Evolutionary conservation across 1,284 basidiomycete species (phyloP).

Genomic region (Anthracocystis walkeri): DNA sequence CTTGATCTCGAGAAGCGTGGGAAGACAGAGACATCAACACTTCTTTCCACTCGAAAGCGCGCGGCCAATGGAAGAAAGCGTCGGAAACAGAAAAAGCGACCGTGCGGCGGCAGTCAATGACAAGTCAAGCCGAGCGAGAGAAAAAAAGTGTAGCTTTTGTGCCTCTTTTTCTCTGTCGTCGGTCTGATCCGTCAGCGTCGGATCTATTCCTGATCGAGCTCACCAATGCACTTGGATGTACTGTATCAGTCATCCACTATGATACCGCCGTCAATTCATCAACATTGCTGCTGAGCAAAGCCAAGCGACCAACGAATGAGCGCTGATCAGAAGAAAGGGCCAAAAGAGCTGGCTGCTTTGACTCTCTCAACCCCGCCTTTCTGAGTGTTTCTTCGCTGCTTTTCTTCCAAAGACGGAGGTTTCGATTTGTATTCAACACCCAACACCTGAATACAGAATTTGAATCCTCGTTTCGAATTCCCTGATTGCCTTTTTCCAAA

Average conservation of each 20-base stretch:
- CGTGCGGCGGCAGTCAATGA: not conserved
- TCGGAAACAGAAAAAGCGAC: constrained; percentile 15
- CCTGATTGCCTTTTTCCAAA: not conserved
- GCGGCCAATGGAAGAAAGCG: constrained; percentile 34
- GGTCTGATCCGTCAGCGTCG: too few relatives aligned
- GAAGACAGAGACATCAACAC: not conserved
- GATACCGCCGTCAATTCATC: too few relatives aligned
- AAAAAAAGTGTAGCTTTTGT: not conserved
- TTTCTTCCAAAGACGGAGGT: constrained; percentile 5
- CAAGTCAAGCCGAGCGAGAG: too few relatives aligned
- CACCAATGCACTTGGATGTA: too few relatives aligned
- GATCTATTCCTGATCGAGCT: too few relatives aligned
- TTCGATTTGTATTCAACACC: not conserved
- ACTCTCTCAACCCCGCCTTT: constrained; percentile 12
- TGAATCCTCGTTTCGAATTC: not conserved
- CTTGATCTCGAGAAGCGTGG: not conserved
- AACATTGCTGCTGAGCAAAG: not conserved
- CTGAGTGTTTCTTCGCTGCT: not conserved
- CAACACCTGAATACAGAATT: not conserved
- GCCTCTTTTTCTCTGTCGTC: not conserved
- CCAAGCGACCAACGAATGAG: constrained; percentile 1
- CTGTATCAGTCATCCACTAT: too few relatives aligned
- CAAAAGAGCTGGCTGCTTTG: not conserved
- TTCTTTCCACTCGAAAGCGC: not conserved
- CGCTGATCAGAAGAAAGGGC: constrained; percentile 4